These are phyloP conservation scores for Yarrowia divulgata DNA, from an alignment of 805 yeast genomes.

Conservation along the genomic window DNA sequence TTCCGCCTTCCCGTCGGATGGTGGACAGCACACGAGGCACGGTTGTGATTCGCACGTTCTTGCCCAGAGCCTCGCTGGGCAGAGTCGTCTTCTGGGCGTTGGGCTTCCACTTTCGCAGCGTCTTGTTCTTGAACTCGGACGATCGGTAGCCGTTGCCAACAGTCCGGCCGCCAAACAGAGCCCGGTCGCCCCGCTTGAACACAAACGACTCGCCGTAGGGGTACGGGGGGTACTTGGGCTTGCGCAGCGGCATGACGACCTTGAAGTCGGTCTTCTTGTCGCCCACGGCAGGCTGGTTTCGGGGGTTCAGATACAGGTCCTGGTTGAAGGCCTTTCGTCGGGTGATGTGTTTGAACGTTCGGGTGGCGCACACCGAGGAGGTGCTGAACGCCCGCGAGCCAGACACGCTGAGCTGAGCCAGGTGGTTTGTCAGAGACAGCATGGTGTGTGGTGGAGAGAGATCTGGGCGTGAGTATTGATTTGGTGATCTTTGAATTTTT, in stretches of 20 bases:
- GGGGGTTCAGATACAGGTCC: conserved; percentile 30
- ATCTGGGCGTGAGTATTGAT: background rate
- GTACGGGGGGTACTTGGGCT: conserved; percentile 63
- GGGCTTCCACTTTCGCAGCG: conserved; percentile 78
- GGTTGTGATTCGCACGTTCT: conserved; percentile 63
- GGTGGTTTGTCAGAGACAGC: conserved; percentile 12
- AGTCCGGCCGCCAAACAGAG: conserved; percentile 89
- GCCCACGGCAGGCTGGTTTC: conserved; percentile 25
- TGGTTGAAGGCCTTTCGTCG: conserved; percentile 35
- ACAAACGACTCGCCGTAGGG: conserved; percentile 79
- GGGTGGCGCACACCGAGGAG: conserved; percentile 4
- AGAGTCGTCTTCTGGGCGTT: conserved; percentile 76
- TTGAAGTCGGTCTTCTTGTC: conserved; percentile 42
- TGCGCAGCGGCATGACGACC: conserved; percentile 23
- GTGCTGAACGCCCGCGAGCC: conserved; percentile 17
- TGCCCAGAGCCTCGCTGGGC: conserved; percentile 82
- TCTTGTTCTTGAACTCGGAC: conserved; percentile 77
- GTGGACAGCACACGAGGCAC: conserved; percentile 85
- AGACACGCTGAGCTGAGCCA: conserved; percentile 4
- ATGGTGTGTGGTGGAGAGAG: conserved; percentile 7
- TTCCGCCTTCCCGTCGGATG: conserved; percentile 91
- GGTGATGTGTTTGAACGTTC: conserved; percentile 25
- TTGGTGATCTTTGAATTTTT: background rate
- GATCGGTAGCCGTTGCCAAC: conserved; percentile 77
- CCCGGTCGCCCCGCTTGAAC: conserved; percentile 85